Evolutionary conservation across 2,329 filamentous ascomycete genomes (phyloP).

Genomic region (Claviceps sp.): DNA sequence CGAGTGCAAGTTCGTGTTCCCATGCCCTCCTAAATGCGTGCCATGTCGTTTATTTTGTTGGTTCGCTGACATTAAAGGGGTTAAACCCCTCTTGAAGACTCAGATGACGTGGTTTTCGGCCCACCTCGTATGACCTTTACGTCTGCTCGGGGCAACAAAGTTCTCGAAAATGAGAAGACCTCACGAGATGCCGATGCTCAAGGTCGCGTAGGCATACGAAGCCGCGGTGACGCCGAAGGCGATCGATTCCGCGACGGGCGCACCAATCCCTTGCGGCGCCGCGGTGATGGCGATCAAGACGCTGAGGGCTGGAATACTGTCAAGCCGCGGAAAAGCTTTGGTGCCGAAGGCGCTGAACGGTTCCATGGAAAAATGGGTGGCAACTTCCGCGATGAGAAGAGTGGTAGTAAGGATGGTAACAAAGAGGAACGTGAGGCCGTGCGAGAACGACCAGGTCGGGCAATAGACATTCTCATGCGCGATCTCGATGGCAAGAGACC

Average conservation of each 20-base stretch:
- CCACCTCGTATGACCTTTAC: conserved; percentile 75
- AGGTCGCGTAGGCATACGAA: conserved; percentile 47
- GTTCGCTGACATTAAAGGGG: not conserved
- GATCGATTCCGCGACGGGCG: conserved; percentile 37
- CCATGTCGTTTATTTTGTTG: not conserved
- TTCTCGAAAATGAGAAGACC: conserved; percentile 39
- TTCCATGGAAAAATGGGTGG: conserved; percentile 54
- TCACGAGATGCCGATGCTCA: conserved; percentile 36
- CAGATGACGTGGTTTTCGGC: conserved; percentile 75
- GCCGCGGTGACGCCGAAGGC: conserved; percentile 36
- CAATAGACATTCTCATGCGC: conserved; percentile 35
- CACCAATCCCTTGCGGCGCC: conserved; percentile 35
- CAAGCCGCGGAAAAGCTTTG: conserved; percentile 62
- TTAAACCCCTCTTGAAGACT: conserved; percentile 27
- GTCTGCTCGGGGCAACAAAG: conserved; percentile 50
- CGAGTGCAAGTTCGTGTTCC: conserved; percentile 37
- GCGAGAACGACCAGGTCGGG: conserved; percentile 33
- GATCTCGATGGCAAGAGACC: conserved; percentile 27
- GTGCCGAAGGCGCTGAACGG: conserved; percentile 57
- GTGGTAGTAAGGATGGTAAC: conserved; percentile 24
- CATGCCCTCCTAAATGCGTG: not conserved
- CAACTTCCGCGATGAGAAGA: conserved; percentile 27
- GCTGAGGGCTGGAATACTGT: conserved; percentile 63
- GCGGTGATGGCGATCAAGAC: conserved; percentile 44
- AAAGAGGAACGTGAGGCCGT: conserved; percentile 42